A percentile compares a stretch with the other conserved stretches of the same genome.
phyloP scores from a whole-genome alignment of 2,329 filamentous ascomycete genomes.

The Cladophialophora chaetospira region DNA sequence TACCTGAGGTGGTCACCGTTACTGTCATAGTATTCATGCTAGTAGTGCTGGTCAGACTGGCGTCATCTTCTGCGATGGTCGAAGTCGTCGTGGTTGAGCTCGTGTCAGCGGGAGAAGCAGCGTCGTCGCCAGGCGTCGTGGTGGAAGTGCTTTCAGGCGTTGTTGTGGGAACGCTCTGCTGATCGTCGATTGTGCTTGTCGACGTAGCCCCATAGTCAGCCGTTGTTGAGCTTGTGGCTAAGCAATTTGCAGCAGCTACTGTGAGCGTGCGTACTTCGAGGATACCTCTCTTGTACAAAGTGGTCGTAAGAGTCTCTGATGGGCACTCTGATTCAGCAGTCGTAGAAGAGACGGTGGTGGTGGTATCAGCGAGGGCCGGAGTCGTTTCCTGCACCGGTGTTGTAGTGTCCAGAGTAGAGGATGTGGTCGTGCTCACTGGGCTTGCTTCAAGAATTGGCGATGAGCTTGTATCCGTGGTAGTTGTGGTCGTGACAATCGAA shows the following conservation, averaged over 20 bases:
- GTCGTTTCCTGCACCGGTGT: not conserved
- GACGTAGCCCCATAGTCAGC: not conserved
- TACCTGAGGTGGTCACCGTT: not conserved
- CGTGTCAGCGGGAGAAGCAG: not conserved
- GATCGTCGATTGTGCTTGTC: not conserved
- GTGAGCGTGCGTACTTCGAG: conserved; percentile 5
- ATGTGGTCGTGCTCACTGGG: not conserved
- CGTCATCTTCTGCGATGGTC: not conserved
- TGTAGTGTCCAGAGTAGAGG: not conserved
- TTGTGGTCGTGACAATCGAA: not conserved
- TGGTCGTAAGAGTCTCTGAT: conserved; percentile 2
- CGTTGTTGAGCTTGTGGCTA: not conserved
- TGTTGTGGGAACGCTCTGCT: not conserved
- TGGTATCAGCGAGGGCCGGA: not conserved
- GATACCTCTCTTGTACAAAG: not conserved
- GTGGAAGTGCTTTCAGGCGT: not conserved
- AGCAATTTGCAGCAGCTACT: conserved; percentile 1
- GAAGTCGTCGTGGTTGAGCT: not conserved
- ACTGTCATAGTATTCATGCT: not conserved
- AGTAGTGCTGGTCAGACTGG: not conserved
- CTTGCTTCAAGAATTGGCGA: not conserved
- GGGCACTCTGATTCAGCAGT: conserved; percentile 2
- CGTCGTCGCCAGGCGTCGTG: not conserved
- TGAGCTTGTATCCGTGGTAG: not conserved
- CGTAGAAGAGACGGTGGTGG: not conserved